Base-by-base conservation (phyloP, 495 filamentous ascomycete species). In the Glarea lozoyensis region DNA sequence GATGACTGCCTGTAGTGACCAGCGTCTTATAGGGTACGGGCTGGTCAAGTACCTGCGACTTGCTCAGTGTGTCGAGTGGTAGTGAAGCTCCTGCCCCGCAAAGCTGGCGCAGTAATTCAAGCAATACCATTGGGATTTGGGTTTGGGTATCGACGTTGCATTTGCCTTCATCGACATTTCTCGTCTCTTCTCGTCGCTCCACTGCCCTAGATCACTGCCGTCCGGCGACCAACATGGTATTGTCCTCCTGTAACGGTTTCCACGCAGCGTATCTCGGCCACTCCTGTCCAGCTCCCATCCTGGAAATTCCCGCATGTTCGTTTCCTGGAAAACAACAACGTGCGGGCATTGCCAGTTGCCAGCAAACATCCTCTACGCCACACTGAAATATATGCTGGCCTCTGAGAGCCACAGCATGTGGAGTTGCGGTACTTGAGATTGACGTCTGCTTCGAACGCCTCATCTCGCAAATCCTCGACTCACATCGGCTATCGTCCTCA, bases 1-100 rank as follows among this genome's bases (percentile, higher is more conserved):
- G 33, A 13, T 19, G 27, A 32, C 17, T 35, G 10, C 13, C 41
- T 21, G 24, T 12, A 17, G 10, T 23, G 25, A 27, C 52, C 18
- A n/a, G 33, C 32, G 21, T 22, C 43, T 47, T 48, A 51, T 51
- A 48, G 48, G 52, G 21, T 48, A n/a, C n/a, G n/a, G n/a, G n/a
- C n/a, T n/a, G n/a, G n/a, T 46, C 41, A 20, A 25, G 17, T 24
- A 21, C 33, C 39, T 51, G 44, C 52, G 20, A 32, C 43, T 18
- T 50, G 46, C 46, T n/a, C n/a, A n/a, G n/a, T n/a, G n/a, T n/a
- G n/a, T n/a, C n/a, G n/a, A n/a, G n/a, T n/a, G n/a, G n/a, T n/a
- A n/a, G n/a, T n/a, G n/a, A n/a, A n/a, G n/a, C n/a, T n/a, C n/a
- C n/a, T n/a, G n/a, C n/a, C n/a, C n/a, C n/a, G n/a, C n/a, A n/a